phyloP scores from a whole-genome alignment of 805 yeast species.

The Spencermartinsiella europaea region DNA sequence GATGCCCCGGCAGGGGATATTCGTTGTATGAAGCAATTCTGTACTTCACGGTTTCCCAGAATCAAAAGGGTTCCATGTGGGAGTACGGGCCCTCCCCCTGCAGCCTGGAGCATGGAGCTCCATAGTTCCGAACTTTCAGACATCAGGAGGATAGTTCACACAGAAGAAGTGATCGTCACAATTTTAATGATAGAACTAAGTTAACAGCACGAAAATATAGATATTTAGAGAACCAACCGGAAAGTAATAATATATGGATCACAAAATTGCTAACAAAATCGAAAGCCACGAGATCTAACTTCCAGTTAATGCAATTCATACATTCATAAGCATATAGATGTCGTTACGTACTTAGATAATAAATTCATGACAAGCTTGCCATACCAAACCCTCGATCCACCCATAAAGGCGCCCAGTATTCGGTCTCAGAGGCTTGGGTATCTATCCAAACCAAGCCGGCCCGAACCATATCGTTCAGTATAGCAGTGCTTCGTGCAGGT shows the following conservation, averaged over 20 bases:
- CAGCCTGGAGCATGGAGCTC: constrained; percentile 3
- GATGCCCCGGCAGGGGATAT: background rate
- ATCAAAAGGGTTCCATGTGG: background rate
- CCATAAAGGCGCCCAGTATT: constrained; percentile 36
- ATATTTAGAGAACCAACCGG: no score
- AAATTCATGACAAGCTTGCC: no score
- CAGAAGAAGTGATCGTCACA: background rate
- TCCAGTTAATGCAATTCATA: no score
- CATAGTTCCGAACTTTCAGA: constrained; percentile 1
- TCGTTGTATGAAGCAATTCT: constrained; percentile 1
- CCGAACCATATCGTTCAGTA: constrained; percentile 72
- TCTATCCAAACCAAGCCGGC: constrained; percentile 88
- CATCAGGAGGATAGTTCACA: background rate
- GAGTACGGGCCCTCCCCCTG: background rate
- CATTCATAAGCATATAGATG: no score
- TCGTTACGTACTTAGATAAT: no score
- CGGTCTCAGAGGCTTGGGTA: constrained; percentile 30
- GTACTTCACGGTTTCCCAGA: constrained; percentile 3
- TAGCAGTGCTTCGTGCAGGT: constrained; percentile 50
- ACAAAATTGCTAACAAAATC: no score
- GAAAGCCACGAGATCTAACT: no score
- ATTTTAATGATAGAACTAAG: background rate
- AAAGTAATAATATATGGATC: no score
- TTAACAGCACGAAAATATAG: background rate
- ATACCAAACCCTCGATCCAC: no score